Conservation (phyloP, 371 early-diverging fungal genomes). For the Vairimorpha ceranae region DNA sequence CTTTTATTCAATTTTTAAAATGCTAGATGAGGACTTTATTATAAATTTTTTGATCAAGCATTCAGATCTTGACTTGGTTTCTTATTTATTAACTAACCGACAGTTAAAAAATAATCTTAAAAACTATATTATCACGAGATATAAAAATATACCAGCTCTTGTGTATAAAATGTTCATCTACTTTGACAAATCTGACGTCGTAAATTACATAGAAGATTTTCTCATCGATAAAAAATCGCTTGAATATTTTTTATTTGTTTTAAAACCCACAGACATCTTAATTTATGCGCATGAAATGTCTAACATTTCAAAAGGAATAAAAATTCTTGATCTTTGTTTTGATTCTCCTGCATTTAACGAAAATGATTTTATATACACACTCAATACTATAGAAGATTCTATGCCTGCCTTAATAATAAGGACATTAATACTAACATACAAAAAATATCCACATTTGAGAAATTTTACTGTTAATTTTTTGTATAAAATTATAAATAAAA, state of each 20-base stretch:
- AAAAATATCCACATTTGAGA: conserved; percentile 27
- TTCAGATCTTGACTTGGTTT: conserved; percentile 1
- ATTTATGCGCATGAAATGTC: conserved; percentile 19
- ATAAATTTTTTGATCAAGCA: conserved; percentile 1
- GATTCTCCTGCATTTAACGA: conserved; percentile 20
- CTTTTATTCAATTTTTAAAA: conserved; percentile 13
- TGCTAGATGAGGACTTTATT: conserved; percentile 8
- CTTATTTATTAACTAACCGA: conserved; percentile 12
- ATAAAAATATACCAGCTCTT: not conserved
- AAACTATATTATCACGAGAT: conserved; percentile 8
- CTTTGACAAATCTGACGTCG: conserved; percentile 22
- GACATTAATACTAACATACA: conserved; percentile 27
- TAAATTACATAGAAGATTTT: conserved; percentile 3
- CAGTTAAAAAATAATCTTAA: conserved; percentile 10
- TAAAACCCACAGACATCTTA: conserved; percentile 28
- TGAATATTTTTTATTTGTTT: conserved; percentile 17
- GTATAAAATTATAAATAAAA: conserved; percentile 21
- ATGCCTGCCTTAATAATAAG: conserved; percentile 33
- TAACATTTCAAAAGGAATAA: conserved; percentile 5
- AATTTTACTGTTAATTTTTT: conserved; percentile 29
- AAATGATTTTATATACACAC: conserved; percentile 23
- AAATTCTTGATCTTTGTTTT: conserved; percentile 32
- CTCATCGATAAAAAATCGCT: conserved; percentile 23
- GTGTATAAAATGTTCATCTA: conserved; percentile 29
- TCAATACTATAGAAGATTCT: conserved; percentile 24